phyloP scores from a whole-genome alignment of 352 stramenopile species.

The Phytophthora colocasiae region DNA sequence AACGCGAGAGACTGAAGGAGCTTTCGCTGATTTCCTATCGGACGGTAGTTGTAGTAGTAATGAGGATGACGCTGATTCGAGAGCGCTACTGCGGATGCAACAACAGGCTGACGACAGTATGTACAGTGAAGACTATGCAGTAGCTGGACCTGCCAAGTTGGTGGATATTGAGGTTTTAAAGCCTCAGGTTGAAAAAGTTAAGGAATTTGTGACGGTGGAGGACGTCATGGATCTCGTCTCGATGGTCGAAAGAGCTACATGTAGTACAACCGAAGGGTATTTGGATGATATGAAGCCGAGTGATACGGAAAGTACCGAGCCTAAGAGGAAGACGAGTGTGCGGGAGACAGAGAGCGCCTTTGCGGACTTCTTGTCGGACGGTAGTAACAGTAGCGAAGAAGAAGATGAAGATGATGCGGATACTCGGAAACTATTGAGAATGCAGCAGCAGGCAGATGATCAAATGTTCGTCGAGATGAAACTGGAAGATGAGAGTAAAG shows the following conservation, averaged over 20 bases:
- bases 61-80: constrained; percentile 37
- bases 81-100: constrained; percentile 47
- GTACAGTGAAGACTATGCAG: constrained; percentile 31
- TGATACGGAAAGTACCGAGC: neutral
- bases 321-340: constrained; percentile 13
- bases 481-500: constrained; percentile 17
- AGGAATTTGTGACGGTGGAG: neutral
- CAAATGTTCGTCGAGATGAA: constrained; percentile 45
- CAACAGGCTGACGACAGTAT: constrained; percentile 55
- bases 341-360: constrained; percentile 30
- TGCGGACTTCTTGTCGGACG: constrained; percentile 52
- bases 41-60: constrained; percentile 35
- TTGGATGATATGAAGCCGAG: neutral
- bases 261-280: neutral
- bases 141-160: neutral
- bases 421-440: constrained; percentile 36
- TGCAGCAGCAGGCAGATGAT: constrained; percentile 65
- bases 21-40: constrained; percentile 56
- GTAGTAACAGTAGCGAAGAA: constrained; percentile 29
- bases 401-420: constrained; percentile 45
- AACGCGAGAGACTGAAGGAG: constrained; percentile 11
- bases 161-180: no score
- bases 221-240: constrained; percentile 16
- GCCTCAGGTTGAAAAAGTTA: no score
- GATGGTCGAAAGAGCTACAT: constrained; percentile 8